Conservation (phyloP, 805 yeast genomes). For the Ogataea naganishii region DNA sequence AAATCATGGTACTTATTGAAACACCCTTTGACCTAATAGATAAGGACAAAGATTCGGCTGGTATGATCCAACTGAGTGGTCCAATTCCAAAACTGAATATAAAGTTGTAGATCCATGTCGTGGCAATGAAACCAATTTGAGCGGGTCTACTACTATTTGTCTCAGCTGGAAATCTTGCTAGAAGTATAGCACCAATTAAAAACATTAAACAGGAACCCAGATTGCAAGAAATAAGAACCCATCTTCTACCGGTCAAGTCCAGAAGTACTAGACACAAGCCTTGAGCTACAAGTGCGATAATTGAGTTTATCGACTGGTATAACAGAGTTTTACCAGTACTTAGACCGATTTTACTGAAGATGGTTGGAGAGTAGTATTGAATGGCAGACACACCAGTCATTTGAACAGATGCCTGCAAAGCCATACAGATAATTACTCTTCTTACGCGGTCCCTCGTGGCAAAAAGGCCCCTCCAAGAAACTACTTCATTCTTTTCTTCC, state of each 20-base stretch:
- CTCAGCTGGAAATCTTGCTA: conserved; percentile 15
- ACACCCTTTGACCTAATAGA: conserved; percentile 57
- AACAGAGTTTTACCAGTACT: conserved; percentile 16
- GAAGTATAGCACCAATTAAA: conserved; percentile 13
- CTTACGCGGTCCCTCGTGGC: conserved; percentile 15
- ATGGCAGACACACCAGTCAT: conserved; percentile 37
- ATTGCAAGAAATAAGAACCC: conserved; percentile 10
- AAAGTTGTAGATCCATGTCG: conserved; percentile 20
- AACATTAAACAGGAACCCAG: conserved; percentile 9
- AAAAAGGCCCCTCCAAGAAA: conserved; percentile 36
- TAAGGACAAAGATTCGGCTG: conserved; percentile 45
- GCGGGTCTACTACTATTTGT: conserved; percentile 12
- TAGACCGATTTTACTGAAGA: conserved; percentile 38
- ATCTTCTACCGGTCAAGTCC: conserved; percentile 17
- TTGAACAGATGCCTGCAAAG: conserved; percentile 17
- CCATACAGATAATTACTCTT: conserved; percentile 18
- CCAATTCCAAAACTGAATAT: conserved; percentile 17
- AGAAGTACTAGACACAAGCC: conserved; percentile 10
- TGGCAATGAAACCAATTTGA: conserved; percentile 19
- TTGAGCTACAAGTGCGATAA: conserved; percentile 17
- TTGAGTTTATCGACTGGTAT: conserved; percentile 17
- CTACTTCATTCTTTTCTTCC: conserved; percentile 5
- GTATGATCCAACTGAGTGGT: conserved; percentile 42
- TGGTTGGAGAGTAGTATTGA: conserved; percentile 37
- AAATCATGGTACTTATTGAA: conserved; percentile 36